A percentile compares a stretch with the other conserved stretches of the same genome.
Conservation (phyloP, 2,329 filamentous ascomycete genomes). For the Apiospora hydei region DNA sequence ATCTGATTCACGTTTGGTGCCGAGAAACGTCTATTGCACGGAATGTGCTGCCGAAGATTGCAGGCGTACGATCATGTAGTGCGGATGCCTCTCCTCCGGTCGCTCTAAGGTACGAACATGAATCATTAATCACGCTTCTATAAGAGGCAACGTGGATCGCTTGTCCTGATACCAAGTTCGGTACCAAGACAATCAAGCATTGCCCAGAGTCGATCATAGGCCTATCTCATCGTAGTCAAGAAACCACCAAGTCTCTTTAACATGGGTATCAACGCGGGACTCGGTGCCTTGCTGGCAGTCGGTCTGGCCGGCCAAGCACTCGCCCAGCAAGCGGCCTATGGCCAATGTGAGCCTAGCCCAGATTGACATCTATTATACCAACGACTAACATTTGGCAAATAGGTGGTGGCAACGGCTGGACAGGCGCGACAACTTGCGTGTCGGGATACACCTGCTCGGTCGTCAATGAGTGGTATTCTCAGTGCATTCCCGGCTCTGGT, state of each 20-base stretch:
- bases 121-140: not conserved
- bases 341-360: not conserved
- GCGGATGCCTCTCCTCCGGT: not conserved
- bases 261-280: not conserved
- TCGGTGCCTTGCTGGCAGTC: not conserved
- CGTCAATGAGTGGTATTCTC: constrained; percentile 1
- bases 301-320: not conserved
- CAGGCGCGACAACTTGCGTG: constrained; percentile 16
- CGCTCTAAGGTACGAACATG: not conserved
- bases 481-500: constrained; percentile 11
- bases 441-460: not conserved
- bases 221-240: not conserved
- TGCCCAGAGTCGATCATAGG: not conserved
- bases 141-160: not conserved
- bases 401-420: constrained; percentile 16
- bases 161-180: not conserved
- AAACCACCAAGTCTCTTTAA: not conserved
- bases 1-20: not conserved
- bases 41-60: not conserved
- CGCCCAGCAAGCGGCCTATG: not conserved
- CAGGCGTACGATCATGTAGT: not conserved
- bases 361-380: not conserved
- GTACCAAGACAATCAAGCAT: constrained; percentile 1
- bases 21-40: not conserved
- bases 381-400: not conserved